phyloP scores from a whole-genome alignment of 2,329 filamentous ascomycete genomes.

The Cytospora mali region DNA sequence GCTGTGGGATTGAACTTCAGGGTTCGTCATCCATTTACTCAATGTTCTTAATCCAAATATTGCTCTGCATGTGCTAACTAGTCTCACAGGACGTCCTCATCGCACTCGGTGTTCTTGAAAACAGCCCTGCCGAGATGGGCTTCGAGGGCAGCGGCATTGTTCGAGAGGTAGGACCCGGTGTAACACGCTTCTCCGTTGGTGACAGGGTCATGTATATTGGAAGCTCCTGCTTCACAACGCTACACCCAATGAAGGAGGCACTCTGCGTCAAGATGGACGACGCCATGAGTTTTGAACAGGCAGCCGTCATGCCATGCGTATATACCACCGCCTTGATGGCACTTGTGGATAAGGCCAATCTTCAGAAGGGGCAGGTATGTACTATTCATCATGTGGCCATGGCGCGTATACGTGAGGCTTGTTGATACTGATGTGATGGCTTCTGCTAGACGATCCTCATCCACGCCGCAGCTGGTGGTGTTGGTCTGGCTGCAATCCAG shows the following conservation, averaged over 20 bases:
- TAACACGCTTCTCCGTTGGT: conserved; percentile 4
- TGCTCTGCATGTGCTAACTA: too few relatives aligned
- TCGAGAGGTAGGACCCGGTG: conserved; percentile 21
- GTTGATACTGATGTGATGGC: too few relatives aligned
- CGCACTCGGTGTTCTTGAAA: neutral
- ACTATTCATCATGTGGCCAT: conserved; percentile 34
- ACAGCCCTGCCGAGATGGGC: neutral
- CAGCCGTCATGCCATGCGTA: conserved; percentile 14
- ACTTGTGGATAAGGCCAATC: conserved; percentile 34
- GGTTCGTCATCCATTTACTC: too few relatives aligned
- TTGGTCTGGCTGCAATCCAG: conserved; percentile 33
- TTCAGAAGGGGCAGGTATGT: conserved; percentile 34
- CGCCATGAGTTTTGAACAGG: neutral
- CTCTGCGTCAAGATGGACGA: conserved; percentile 12
- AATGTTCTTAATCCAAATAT: too few relatives aligned
- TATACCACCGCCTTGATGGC: neutral
- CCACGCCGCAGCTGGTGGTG: conserved; percentile 32
- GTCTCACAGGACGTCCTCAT: conserved; percentile 15
- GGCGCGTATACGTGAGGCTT: too few relatives aligned
- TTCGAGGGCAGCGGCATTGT: conserved; percentile 4
- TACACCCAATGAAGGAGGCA: neutral
- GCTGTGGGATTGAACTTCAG: conserved; percentile 39
- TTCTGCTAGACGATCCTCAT: too few relatives aligned
- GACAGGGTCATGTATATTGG: conserved; percentile 12
- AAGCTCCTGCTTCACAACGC: neutral